These are phyloP conservation scores for Cucurbita argyrosperma DNA, from an alignment of 306 rosid species.

Conservation along the genomic window DNA sequence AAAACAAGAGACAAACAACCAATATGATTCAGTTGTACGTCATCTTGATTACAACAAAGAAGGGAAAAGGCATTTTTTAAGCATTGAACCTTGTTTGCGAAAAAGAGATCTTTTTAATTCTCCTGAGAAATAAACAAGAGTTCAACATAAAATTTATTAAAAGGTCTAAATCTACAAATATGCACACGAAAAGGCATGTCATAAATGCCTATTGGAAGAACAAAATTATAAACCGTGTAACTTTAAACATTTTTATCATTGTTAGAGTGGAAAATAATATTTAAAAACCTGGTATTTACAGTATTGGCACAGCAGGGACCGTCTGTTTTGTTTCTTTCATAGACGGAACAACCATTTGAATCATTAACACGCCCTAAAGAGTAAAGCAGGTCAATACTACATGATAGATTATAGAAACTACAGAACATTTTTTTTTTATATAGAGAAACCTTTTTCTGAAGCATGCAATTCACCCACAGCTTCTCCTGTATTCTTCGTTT, in stretches of 20 bases:
- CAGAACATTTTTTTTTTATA: neutral
- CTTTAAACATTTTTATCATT: neutral
- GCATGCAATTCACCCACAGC: neutral
- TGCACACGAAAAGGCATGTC: neutral
- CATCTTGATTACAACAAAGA: neutral
- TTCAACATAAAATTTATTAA: neutral
- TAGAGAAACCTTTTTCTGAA: neutral
- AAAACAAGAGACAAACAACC: conserved; percentile 6
- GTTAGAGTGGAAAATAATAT: neutral
- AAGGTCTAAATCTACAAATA: neutral
- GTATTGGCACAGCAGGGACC: conserved; percentile 23
- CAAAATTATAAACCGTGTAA: neutral
- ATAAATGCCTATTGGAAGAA: neutral
- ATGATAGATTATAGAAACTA: neutral
- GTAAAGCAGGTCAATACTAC: neutral
- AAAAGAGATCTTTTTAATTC: conserved; percentile 28
- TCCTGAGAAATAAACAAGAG: conserved; percentile 20
- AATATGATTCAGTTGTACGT: conserved; percentile 10
- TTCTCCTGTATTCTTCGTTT: neutral
- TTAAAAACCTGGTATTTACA: conserved; percentile 43
- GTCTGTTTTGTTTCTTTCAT: conserved; percentile 21
- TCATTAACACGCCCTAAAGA: conserved; percentile 3
- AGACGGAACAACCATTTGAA: conserved; percentile 21
- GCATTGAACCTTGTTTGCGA: conserved; percentile 33
- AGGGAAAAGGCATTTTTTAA: neutral